A percentile compares a stretch with the other conserved stretches of the same genome.
Evolutionary conservation across 805 yeast species (phyloP).

Genomic region (Yamadazyma ubonensis): DNA sequence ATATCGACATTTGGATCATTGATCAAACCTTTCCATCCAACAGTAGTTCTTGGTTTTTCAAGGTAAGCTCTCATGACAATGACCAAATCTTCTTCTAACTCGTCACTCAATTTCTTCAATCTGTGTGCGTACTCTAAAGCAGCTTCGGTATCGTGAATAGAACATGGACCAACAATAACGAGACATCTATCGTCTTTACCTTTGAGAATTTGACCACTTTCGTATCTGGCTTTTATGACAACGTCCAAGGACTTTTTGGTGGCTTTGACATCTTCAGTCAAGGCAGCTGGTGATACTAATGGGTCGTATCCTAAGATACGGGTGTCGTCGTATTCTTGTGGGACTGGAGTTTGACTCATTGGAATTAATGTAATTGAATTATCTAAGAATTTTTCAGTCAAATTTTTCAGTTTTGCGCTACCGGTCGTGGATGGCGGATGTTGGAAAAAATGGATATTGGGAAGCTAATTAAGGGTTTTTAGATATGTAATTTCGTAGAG

Average conservation of each 20-base stretch:
- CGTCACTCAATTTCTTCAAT: slow-evolving; percentile 56
- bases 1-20: slow-evolving; percentile 96
- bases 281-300: slow-evolving; percentile 88
- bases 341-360: slow-evolving; percentile 50
- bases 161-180: slow-evolving; percentile 95
- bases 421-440: slow-evolving; percentile 2
- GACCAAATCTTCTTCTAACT: slow-evolving; percentile 70
- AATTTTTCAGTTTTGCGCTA: slow-evolving; percentile 5
- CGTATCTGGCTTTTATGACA: slow-evolving; percentile 74
- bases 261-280: slow-evolving; percentile 82
- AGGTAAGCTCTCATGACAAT: slow-evolving; percentile 97
- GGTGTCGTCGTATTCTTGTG: slow-evolving; percentile 72
- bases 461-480: background rate
- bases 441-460: too few relatives aligned
- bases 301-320: slow-evolving; percentile 91
- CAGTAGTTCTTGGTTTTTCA: slow-evolving; percentile 98
- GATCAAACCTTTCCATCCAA: slow-evolving; percentile 98
- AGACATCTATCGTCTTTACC: slow-evolving; percentile 86
- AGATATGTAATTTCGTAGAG: too few relatives aligned
- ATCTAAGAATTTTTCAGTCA: slow-evolving; percentile 1
- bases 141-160: slow-evolving; percentile 90
- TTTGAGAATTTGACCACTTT: slow-evolving; percentile 66
- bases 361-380: background rate
- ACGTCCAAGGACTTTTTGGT: slow-evolving; percentile 56
- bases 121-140: slow-evolving; percentile 84